Percentiles rank a stretch among this genome's conserved stretches.
These are phyloP conservation scores for Cynanchum wilfordii DNA, from an alignment of 257 asterid species.

Conservation along the genomic window DNA sequence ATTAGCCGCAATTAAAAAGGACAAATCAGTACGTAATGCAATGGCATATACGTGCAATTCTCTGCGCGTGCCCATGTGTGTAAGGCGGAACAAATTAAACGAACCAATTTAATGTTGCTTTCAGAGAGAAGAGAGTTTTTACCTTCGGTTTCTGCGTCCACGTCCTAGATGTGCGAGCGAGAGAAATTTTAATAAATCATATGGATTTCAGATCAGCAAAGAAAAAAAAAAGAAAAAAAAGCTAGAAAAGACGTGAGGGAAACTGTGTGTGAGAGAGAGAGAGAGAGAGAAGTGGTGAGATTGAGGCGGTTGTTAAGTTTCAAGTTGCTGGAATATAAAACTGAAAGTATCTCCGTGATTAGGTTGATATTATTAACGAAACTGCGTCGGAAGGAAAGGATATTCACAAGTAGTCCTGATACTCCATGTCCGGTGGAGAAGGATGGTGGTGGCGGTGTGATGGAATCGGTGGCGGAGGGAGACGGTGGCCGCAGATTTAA, in stretches of 20 bases:
- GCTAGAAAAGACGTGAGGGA: constrained; percentile 4
- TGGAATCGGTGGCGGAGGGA: not conserved
- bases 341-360: not conserved
- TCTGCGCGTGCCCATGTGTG: not conserved
- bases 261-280: no score
- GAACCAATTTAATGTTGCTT: not conserved
- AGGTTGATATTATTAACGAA: not conserved
- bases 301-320: not conserved
- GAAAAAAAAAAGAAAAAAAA: not conserved
- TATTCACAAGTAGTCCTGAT: not conserved
- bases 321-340: not conserved
- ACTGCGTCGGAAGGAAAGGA: not conserved
- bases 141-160: constrained; percentile 5
- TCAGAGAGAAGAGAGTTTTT: not conserved
- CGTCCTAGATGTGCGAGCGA: not conserved
- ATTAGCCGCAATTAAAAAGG: not conserved
- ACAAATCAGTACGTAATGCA: not conserved
- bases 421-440: not conserved
- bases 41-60: not conserved
- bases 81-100: not conserved
- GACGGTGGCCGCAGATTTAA: not conserved
- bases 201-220: constrained; percentile 6
- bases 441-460: not conserved
- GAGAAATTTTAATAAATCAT: not conserved
- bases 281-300: not conserved